Percentiles rank a stretch among this genome's conserved stretches.
Evolutionary conservation across 108 stramenopile species (phyloP).

Genomic region (Skeletonema menzelii): DNA sequence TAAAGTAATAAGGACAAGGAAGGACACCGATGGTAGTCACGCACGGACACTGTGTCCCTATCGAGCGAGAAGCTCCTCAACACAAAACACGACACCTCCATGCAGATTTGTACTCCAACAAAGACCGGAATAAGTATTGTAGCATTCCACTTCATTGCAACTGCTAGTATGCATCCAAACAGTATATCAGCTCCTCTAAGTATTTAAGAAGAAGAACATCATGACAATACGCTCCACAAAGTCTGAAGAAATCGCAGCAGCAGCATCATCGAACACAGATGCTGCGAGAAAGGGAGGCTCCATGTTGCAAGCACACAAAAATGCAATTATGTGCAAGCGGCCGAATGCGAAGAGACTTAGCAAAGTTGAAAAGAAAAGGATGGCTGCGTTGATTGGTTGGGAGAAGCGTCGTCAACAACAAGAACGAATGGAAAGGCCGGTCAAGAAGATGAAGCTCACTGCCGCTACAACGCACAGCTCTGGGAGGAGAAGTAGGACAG

Average conservation of each 20-base stretch:
- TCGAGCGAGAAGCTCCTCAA: too few species aligned
- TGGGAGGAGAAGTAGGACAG: neutral
- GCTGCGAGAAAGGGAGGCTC: neutral
- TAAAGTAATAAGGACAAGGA: too few species aligned
- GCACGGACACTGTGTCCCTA: too few species aligned
- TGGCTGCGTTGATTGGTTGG: constrained; percentile 31
- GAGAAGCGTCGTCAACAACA: constrained; percentile 17
- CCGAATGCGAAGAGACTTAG: constrained; percentile 1
- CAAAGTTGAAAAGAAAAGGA: constrained; percentile 35
- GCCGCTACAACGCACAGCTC: neutral
- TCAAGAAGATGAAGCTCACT: neutral
- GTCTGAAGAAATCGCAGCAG: neutral
- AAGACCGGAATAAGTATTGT: neutral
- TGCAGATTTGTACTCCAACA: neutral
- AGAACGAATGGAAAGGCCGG: neutral
- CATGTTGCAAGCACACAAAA: neutral
- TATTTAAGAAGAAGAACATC: neutral
- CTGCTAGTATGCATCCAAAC: too few species aligned
- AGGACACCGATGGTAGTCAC: too few species aligned
- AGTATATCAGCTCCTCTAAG: neutral
- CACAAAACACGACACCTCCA: too few species aligned
- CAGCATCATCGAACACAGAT: neutral
- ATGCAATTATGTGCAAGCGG: neutral
- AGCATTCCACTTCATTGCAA: too few species aligned
- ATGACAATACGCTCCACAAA: neutral